phyloP scores from a whole-genome alignment of 2,329 filamentous ascomycete species.

The Diaporthe vexans region DNA sequence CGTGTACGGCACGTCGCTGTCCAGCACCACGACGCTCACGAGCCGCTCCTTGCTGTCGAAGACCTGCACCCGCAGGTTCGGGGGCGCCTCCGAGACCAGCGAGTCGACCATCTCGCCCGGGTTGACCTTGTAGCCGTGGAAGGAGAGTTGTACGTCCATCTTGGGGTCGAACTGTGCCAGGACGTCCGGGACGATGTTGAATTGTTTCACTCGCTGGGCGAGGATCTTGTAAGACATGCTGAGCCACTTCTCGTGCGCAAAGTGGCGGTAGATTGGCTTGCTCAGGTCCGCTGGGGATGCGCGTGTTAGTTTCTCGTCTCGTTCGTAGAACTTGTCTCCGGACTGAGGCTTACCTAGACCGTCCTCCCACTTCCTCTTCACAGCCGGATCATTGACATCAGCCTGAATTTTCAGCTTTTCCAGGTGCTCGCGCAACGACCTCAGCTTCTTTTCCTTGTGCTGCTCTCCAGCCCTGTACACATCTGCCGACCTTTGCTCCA shows the following conservation, averaged over 20 bases:
- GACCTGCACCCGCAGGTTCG: conserved; percentile 84
- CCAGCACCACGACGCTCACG: conserved; percentile 87
- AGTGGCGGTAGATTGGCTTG: conserved; percentile 94
- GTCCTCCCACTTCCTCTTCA: conserved; percentile 96
- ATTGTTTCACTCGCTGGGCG: conserved; percentile 86
- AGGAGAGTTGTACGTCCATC: conserved; percentile 86
- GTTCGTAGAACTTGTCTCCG: background rate
- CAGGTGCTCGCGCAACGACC: conserved; percentile 78
- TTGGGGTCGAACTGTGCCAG: conserved; percentile 83
- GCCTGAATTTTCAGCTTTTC: conserved; percentile 88
- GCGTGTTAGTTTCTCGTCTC: conserved; percentile 16
- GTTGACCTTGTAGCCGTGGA: conserved; percentile 76
- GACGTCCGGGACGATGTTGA: conserved; percentile 90
- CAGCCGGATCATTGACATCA: conserved; percentile 93
- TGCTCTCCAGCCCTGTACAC: conserved; percentile 72
- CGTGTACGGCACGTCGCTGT: conserved; percentile 89
- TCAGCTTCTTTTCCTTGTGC: conserved; percentile 76
- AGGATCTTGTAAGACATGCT: conserved; percentile 84
- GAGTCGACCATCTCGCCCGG: conserved; percentile 87
- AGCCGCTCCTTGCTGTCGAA: conserved; percentile 87
- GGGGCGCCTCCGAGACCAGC: conserved; percentile 77
- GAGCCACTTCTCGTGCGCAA: conserved; percentile 91
- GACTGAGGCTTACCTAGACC: conserved; percentile 75
- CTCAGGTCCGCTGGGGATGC: conserved; percentile 84
- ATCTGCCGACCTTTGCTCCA: conserved; percentile 71